Evolutionary conservation across 2,329 filamentous ascomycete species (phyloP).

Genomic region (Xylaria digitata): DNA sequence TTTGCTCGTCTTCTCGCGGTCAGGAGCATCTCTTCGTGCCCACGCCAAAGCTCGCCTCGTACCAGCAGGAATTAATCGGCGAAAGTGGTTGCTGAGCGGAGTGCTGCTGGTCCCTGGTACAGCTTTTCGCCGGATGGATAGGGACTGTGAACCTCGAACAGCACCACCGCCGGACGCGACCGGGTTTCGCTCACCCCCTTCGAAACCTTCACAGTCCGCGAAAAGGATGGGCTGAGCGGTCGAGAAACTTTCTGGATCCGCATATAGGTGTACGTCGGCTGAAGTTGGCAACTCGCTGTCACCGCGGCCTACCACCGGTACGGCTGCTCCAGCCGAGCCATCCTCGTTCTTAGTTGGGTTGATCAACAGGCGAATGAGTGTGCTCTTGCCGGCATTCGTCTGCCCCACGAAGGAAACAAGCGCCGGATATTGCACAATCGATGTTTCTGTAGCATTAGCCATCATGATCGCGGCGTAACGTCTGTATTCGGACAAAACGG

Average conservation of each 20-base stretch:
- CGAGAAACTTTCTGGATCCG: background rate
- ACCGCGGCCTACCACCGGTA: background rate
- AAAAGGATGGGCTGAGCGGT: background rate
- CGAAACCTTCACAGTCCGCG: constrained; percentile 17
- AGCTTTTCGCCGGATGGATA: background rate
- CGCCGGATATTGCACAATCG: background rate
- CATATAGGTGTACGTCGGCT: constrained; percentile 14
- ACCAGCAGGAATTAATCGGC: background rate
- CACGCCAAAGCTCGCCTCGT: constrained; percentile 6
- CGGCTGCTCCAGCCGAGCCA: background rate
- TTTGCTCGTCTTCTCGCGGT: constrained; percentile 8
- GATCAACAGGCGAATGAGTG: constrained; percentile 4
- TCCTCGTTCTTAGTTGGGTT: too few relatives aligned
- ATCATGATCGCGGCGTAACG: constrained; percentile 11
- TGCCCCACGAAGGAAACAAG: constrained; percentile 15
- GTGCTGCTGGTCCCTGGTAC: background rate
- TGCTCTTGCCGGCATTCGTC: constrained; percentile 6
- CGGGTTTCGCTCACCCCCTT: constrained; percentile 10
- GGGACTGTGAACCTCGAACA: background rate
- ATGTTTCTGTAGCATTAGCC: background rate
- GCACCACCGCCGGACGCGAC: background rate
- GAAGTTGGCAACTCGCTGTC: constrained; percentile 8
- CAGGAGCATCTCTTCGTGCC: background rate
- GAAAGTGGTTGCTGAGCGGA: background rate
- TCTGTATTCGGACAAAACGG: constrained; percentile 11